A percentile compares a stretch with the other conserved stretches of the same genome.
Evolutionary conservation across 164 flowering plant genomes (phyloP).

Genomic region (Warburgia ugandensis): DNA sequence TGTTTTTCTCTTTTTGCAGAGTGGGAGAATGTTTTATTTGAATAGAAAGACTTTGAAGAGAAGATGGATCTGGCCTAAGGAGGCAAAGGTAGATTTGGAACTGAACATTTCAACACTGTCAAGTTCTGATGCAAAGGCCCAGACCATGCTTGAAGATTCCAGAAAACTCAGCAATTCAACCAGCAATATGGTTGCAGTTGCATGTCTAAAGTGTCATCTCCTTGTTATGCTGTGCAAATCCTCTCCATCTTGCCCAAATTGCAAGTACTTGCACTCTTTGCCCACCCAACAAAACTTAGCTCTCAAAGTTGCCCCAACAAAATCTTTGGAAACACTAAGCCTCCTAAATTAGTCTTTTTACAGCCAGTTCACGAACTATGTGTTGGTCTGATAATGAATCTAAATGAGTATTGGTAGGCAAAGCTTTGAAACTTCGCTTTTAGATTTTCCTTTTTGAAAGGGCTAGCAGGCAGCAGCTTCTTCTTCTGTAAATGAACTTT

Average conservation of each 20-base stretch:
- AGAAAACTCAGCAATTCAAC: slow-evolving; percentile 16
- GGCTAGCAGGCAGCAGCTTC: too few species aligned
- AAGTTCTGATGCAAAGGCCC: slow-evolving; percentile 4
- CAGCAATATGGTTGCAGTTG: slow-evolving; percentile 54
- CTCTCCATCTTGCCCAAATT: slow-evolving; percentile 68
- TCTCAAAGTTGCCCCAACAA: slow-evolving; percentile 11
- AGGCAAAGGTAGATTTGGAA: slow-evolving; percentile 50
- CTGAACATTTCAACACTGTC: slow-evolving; percentile 46
- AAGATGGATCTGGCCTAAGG: slow-evolving; percentile 44
- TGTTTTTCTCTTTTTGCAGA: too few species aligned
- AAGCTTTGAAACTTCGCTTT: too few species aligned
- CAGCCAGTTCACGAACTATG: too few species aligned
- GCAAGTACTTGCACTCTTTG: slow-evolving; percentile 60
- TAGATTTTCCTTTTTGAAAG: too few species aligned
- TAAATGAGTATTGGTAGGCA: too few species aligned
- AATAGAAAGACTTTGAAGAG: slow-evolving; percentile 48
- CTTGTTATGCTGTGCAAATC: slow-evolving; percentile 57
- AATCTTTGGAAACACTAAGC: slow-evolving; percentile 37
- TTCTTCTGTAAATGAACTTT: too few species aligned
- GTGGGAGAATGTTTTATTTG: slow-evolving; percentile 55
- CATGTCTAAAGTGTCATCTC: slow-evolving; percentile 65
- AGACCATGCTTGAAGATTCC: background rate
- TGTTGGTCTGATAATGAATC: too few species aligned
- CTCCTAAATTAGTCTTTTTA: slow-evolving; percentile 22
- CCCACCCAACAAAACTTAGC: slow-evolving; percentile 18